phyloP scores from a whole-genome alignment of 129 eudicot species.

The Glebionis coronaria region DNA sequence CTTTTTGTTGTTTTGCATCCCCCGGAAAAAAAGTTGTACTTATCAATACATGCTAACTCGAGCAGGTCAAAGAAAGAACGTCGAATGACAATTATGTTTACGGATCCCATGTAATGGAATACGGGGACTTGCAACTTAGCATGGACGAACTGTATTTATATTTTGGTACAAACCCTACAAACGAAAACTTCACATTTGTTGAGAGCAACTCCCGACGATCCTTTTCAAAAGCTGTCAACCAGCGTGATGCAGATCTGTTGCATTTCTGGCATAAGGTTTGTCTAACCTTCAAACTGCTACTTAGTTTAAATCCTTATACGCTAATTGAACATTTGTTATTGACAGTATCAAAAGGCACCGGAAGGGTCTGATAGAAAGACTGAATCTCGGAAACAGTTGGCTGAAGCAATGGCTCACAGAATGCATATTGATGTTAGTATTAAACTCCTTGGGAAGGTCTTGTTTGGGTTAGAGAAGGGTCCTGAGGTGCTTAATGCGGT shows the following conservation, averaged over 20 bases:
- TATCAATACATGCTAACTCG: neutral
- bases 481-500: slow-evolving; percentile 48
- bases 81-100: slow-evolving; percentile 52
- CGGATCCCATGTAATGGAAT: slow-evolving; percentile 99
- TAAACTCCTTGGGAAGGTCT: slow-evolving; percentile 64
- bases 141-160: slow-evolving; percentile 55
- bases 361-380: slow-evolving; percentile 73
- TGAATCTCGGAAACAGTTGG: slow-evolving; percentile 68
- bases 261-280: slow-evolving; percentile 90
- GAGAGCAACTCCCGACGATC: slow-evolving; percentile 44
- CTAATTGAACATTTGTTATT: neutral
- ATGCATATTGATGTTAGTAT: slow-evolving; percentile 65
- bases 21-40: neutral
- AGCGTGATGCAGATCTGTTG: slow-evolving; percentile 94
- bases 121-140: slow-evolving; percentile 76
- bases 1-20: neutral
- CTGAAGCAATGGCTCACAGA: slow-evolving; percentile 87
- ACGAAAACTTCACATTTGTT: slow-evolving; percentile 53
- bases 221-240: slow-evolving; percentile 71
- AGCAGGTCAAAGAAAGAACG: slow-evolving; percentile 84
- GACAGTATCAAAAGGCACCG: slow-evolving; percentile 88
- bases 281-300: neutral
- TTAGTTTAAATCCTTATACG: neutral
- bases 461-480: slow-evolving; percentile 66
- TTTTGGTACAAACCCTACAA: slow-evolving; percentile 84